These are phyloP conservation scores for Diospyros lotus DNA, from an alignment of 148 eudicot genomes.

Conservation along the genomic window DNA sequence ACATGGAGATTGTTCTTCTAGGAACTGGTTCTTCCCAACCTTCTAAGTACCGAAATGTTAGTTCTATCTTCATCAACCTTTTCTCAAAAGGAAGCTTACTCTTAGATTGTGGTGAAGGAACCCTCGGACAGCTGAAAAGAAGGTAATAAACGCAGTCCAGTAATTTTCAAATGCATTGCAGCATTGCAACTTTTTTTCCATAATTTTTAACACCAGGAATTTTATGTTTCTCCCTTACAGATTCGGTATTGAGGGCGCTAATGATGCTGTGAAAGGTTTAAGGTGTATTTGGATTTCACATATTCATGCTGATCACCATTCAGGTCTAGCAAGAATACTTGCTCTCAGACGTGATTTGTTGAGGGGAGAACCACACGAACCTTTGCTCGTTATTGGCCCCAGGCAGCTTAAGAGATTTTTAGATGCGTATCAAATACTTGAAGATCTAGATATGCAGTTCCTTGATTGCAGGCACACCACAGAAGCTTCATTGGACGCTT, in stretches of 20 bases:
- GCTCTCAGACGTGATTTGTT: slow-evolving; percentile 76
- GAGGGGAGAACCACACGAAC: slow-evolving; percentile 62
- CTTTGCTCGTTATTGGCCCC: slow-evolving; percentile 80
- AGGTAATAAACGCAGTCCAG: slow-evolving; percentile 36
- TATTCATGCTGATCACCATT: slow-evolving; percentile 98
- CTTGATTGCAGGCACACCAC: slow-evolving; percentile 90
- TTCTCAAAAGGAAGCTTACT: slow-evolving; percentile 83
- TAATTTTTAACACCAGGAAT: not conserved
- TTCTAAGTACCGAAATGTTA: slow-evolving; percentile 94
- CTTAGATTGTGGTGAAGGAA: slow-evolving; percentile 96
- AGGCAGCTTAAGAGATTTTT: slow-evolving; percentile 69
- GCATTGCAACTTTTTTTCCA: not conserved
- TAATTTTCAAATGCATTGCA: slow-evolving; percentile 3
- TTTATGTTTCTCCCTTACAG: slow-evolving; percentile 32
- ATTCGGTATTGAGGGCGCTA: slow-evolving; percentile 85
- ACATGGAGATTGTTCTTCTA: slow-evolving; percentile 87
- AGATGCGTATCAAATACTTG: slow-evolving; percentile 85
- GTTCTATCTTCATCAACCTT: slow-evolving; percentile 77
- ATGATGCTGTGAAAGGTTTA: slow-evolving; percentile 64
- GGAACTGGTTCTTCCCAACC: slow-evolving; percentile 99
- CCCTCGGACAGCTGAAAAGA: slow-evolving; percentile 91
- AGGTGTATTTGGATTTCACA: slow-evolving; percentile 93
- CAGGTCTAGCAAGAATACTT: slow-evolving; percentile 89
- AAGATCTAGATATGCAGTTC: slow-evolving; percentile 79
- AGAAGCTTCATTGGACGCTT: slow-evolving; percentile 49